A percentile compares a stretch with the other conserved stretches of the same genome.
Evolutionary conservation across 768 basidiomycete species (phyloP).

Genomic region (Amanita rubescens): DNA sequence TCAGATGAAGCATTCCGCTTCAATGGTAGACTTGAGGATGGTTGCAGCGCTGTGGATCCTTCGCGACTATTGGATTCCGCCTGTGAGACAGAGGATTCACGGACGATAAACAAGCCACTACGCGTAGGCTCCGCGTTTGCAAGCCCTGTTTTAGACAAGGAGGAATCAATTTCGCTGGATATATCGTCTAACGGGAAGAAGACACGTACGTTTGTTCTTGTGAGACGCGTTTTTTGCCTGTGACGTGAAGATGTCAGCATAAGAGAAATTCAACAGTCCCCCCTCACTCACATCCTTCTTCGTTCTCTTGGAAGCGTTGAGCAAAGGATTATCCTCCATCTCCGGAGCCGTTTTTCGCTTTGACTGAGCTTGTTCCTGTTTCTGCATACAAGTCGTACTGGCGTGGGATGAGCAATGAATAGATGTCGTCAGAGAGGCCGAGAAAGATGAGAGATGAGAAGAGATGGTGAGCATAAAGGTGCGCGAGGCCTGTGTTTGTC

Average conservation of each 20-base stretch:
- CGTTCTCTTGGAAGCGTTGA: constrained; percentile 45
- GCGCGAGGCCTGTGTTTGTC: not conserved
- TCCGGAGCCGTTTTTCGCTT: constrained; percentile 55
- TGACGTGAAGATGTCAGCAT: constrained; percentile 9
- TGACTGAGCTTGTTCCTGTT: constrained; percentile 16
- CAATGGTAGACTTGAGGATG: constrained; percentile 15
- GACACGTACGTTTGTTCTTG: constrained; percentile 59
- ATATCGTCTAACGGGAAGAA: not conserved
- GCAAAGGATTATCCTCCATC: constrained; percentile 36
- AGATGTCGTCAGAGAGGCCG: not conserved
- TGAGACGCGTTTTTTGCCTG: constrained; percentile 33
- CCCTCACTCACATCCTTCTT: constrained; percentile 43
- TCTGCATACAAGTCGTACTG: constrained; percentile 12
- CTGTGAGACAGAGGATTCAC: constrained; percentile 35
- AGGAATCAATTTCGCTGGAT: constrained; percentile 8
- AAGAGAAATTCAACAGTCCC: not conserved
- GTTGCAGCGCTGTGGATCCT: constrained; percentile 19
- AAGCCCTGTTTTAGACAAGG: constrained; percentile 21
- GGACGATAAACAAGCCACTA: constrained; percentile 60
- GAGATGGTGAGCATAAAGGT: constrained; percentile 4
- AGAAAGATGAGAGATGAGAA: not conserved
- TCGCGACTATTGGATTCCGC: constrained; percentile 17
- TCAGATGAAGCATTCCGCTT: constrained; percentile 17
- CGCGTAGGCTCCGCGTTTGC: constrained; percentile 55
- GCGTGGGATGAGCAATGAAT: not conserved